These are phyloP conservation scores for Coelastrella sp. DNA, from an alignment of 139 green algal genomes.

Conservation along the genomic window DNA sequence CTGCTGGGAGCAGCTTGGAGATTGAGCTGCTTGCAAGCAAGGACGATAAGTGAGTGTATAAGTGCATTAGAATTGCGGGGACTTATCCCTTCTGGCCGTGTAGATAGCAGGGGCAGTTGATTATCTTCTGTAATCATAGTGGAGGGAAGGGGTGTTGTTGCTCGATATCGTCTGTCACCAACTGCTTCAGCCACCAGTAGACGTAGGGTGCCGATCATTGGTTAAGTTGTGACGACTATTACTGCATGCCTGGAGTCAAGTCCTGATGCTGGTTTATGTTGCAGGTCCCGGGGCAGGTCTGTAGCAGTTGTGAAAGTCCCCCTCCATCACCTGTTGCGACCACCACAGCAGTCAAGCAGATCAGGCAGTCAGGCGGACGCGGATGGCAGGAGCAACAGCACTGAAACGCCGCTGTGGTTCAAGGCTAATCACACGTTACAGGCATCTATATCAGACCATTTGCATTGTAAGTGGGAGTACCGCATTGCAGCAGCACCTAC, in stretches of 20 bases:
- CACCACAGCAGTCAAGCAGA: background rate
- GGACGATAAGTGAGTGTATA: constrained; percentile 29
- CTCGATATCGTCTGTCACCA: too few species aligned
- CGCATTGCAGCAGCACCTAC: too few species aligned
- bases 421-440: constrained; percentile 14
- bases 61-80: too few species aligned
- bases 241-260: too few species aligned
- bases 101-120: too few species aligned
- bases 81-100: too few species aligned
- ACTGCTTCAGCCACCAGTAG: too few species aligned
- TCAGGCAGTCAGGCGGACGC: background rate
- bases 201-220: too few species aligned
- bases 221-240: too few species aligned
- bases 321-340: constrained; percentile 35
- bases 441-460: constrained; percentile 26
- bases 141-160: too few species aligned
- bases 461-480: constrained; percentile 39
- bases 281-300: constrained; percentile 36
- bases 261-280: too few species aligned
- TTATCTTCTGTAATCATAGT: too few species aligned
- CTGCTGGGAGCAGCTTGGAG: background rate
- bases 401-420: background rate
- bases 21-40: constrained; percentile 43
- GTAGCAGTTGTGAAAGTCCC: constrained; percentile 19
- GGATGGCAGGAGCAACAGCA: background rate